phyloP scores from a whole-genome alignment of 2,329 filamentous ascomycete species.

The Trichophyton schoenleinii region DNA sequence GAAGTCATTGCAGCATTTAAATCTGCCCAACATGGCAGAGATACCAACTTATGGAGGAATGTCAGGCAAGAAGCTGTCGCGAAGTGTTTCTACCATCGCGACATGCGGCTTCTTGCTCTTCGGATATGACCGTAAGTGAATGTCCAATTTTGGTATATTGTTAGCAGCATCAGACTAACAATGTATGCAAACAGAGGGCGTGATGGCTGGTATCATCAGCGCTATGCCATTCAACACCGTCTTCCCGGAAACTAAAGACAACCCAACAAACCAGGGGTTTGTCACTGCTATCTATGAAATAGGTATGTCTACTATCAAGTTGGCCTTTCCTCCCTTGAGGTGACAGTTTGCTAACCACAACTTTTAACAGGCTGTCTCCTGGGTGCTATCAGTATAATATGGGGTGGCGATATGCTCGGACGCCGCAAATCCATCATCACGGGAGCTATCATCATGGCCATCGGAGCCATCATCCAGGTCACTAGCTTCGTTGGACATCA shows the following conservation, averaged over 20 bases:
- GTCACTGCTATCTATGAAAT: constrained; percentile 42
- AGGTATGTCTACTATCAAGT: constrained; percentile 12
- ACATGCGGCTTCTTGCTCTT: constrained; percentile 48
- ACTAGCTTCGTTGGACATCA: constrained; percentile 10
- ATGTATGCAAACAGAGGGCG: constrained; percentile 11
- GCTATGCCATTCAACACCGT: constrained; percentile 8
- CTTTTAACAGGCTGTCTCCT: constrained; percentile 16
- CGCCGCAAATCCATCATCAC: constrained; percentile 37
- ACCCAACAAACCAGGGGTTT: constrained; percentile 37
- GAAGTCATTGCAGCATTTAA: neutral
- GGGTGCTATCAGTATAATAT: constrained; percentile 19
- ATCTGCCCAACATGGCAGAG: constrained; percentile 8
- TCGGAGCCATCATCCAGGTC: constrained; percentile 18
- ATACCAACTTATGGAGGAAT: constrained; percentile 34
- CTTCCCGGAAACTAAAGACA: constrained; percentile 13
- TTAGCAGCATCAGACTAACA: neutral
- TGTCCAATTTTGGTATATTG: constrained; percentile 13
- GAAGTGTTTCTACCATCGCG: constrained; percentile 49
- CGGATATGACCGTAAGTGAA: constrained; percentile 36
- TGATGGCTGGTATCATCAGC: constrained; percentile 19
- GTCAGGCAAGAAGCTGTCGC: constrained; percentile 41
- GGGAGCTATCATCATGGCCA: constrained; percentile 38
- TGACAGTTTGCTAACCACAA: neutral
- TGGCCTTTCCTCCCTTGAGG: constrained; percentile 13
- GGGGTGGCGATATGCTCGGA: constrained; percentile 18